Evolutionary conservation across 1,139 yeast species (phyloP).

Genomic region (Yamadazyma epiphylla): DNA sequence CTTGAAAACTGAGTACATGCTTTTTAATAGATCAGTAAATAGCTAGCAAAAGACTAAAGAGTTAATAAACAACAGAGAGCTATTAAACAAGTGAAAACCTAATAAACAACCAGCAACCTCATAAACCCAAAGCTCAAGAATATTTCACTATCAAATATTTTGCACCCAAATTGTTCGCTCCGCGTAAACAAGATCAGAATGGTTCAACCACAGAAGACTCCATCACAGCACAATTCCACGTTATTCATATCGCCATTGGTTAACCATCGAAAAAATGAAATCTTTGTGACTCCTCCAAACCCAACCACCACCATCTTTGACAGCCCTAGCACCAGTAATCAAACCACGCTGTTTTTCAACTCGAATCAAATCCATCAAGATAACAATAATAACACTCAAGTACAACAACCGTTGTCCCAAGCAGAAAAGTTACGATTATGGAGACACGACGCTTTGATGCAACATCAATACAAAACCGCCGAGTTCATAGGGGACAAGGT

Average conservation of each 20-base stretch:
- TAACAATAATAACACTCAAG: background rate
- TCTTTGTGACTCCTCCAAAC: slow-evolving; percentile 56
- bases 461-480: slow-evolving; percentile 88
- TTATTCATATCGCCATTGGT: slow-evolving; percentile 60
- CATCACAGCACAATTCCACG: slow-evolving; percentile 56
- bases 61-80: no score
- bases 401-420: slow-evolving; percentile 53
- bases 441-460: slow-evolving; percentile 93
- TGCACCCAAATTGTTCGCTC: no score
- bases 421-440: slow-evolving; percentile 85
- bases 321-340: slow-evolving; percentile 38
- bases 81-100: no score
- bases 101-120: no score
- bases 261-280: slow-evolving; percentile 42
- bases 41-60: no score
- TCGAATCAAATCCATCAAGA: background rate
- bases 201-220: slow-evolving; percentile 36
- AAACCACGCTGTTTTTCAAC: slow-evolving; percentile 38
- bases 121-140: no score
- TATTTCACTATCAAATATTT: no score
- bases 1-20: no score
- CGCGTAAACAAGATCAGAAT: no score
- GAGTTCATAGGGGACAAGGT: slow-evolving; percentile 92
- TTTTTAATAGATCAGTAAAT: no score
- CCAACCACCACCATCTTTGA: slow-evolving; percentile 40